phyloP scores from a whole-genome alignment of 2,329 filamentous ascomycete species.

The Fusarium brevicatenulatum region DNA sequence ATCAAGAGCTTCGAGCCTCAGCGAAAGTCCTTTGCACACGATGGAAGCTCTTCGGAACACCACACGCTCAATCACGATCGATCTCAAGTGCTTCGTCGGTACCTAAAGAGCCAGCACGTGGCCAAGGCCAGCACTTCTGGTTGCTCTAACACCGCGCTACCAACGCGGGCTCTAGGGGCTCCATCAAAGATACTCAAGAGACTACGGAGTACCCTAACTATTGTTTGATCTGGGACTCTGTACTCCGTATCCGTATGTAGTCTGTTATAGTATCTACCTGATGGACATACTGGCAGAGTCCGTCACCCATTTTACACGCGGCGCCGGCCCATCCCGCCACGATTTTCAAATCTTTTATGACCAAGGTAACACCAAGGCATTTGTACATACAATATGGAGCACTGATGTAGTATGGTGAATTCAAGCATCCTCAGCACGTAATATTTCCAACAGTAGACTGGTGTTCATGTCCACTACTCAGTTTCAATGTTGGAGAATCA shows the following conservation, averaged over 20 bases:
- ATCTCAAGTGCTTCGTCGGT: not conserved
- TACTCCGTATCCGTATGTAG: not conserved
- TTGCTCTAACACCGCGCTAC: conserved; percentile 7
- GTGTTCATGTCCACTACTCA: not conserved
- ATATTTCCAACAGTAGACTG: not conserved
- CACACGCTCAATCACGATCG: not conserved
- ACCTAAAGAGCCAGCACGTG: not conserved
- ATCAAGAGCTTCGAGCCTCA: not conserved
- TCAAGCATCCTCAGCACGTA: not conserved
- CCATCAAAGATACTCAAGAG: not conserved
- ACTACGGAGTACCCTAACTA: not conserved
- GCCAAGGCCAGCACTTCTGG: not conserved
- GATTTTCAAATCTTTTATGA: conserved; percentile 4
- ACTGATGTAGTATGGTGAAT: not conserved
- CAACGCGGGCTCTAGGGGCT: not conserved
- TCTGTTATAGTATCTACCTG: not conserved
- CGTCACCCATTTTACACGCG: conserved; percentile 11
- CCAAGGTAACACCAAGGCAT: conserved; percentile 1
- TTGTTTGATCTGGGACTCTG: not conserved
- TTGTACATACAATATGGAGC: not conserved
- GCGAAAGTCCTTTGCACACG: not conserved
- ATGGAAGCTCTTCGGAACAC: not conserved
- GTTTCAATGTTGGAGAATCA: not conserved
- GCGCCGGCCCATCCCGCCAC: conserved; percentile 34
- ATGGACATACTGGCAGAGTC: not conserved